Conservation (phyloP, 345 rosid genomes). For the Chamaenerion angustifolium region DNA sequence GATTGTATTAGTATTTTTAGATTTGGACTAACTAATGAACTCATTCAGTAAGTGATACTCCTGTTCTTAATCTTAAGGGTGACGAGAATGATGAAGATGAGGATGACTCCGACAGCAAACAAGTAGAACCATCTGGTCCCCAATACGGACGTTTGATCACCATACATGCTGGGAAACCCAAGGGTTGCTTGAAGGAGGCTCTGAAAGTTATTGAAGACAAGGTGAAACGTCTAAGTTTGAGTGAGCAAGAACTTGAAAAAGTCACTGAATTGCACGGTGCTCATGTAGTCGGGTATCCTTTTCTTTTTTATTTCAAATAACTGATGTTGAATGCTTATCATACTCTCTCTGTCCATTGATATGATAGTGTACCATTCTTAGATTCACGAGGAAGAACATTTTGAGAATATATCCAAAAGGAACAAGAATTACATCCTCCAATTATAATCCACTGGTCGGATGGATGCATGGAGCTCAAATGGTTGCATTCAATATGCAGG, state of each 20-base stretch:
- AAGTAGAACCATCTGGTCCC: background rate
- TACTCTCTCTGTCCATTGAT: too few relatives aligned
- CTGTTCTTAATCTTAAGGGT: too few relatives aligned
- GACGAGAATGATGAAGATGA: constrained; percentile 15
- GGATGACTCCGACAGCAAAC: constrained; percentile 22
- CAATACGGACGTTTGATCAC: constrained; percentile 49
- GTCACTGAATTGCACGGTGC: constrained; percentile 36
- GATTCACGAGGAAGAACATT: constrained; percentile 74
- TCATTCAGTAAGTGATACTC: too few relatives aligned
- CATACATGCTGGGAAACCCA: constrained; percentile 60
- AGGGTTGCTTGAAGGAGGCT: constrained; percentile 31
- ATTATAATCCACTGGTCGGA: constrained; percentile 70
- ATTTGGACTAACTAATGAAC: too few relatives aligned
- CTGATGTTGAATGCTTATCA: too few relatives aligned
- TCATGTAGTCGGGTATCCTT: constrained; percentile 41
- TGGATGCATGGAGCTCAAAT: constrained; percentile 99
- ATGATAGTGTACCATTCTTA: constrained; percentile 5
- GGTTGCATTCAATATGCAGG: constrained; percentile 98
- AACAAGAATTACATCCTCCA: constrained; percentile 66
- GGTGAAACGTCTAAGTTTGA: constrained; percentile 68
- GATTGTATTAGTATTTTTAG: too few relatives aligned
- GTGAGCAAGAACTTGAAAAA: constrained; percentile 52
- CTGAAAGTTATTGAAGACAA: constrained; percentile 25
- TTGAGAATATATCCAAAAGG: constrained; percentile 86
- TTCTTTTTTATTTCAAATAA: too few relatives aligned